Base-by-base conservation (phyloP, 2,329 filamentous ascomycete genomes). In the Phoma herbarum region DNA sequence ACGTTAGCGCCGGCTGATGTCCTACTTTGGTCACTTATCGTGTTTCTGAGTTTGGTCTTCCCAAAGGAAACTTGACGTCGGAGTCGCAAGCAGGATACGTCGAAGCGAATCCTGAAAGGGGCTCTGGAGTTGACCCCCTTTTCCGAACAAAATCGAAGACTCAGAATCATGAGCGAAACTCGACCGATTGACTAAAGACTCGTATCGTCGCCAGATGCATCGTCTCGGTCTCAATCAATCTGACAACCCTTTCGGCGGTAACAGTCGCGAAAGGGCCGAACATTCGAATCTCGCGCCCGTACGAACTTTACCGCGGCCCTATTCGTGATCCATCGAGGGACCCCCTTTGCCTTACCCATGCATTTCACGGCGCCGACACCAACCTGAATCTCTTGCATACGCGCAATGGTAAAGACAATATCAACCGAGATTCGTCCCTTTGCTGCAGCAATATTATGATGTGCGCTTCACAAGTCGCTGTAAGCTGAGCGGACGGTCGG, bases 271-370 rank as follows among this genome's bases (percentile, higher is more conserved):
- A 47, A 26, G 31, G 20, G 31, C 56, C 56, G 45, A 59, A 41
- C 26, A 37, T n/a, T n/a, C 43, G 33, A 33, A 33, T n/a, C 11
- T 14, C 11, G 46, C 3, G 42, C 25, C 33, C 22, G 46, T 37
- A 45, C 28, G 35, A 57, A 28, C 37, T 44, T 18, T 49, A 31
- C 35, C 39, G 31, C 50, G 31, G 45, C 45, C 29, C 16, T 26
- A 52, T 59, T 53, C 45, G 50, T 50, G 41, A 59, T 41, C 37
- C 20, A 50, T n/a, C 26, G 45, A 37, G 9, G 23, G n/a, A 31
- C 14, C 31, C 14, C 31, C 31, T 49, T 18, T 22, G 14, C 35
- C 45, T 59, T 50, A 58, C 35, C 52, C 49, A 50, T 45, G 45
- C 37, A 49, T 45, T 41, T 28, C 22, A 46, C 23, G 53, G 2